A percentile compares a stretch with the other conserved stretches of the same genome.
Conservation (phyloP, 1,284 basidiomycete genomes). For the Melampsora larici-populina region DNA sequence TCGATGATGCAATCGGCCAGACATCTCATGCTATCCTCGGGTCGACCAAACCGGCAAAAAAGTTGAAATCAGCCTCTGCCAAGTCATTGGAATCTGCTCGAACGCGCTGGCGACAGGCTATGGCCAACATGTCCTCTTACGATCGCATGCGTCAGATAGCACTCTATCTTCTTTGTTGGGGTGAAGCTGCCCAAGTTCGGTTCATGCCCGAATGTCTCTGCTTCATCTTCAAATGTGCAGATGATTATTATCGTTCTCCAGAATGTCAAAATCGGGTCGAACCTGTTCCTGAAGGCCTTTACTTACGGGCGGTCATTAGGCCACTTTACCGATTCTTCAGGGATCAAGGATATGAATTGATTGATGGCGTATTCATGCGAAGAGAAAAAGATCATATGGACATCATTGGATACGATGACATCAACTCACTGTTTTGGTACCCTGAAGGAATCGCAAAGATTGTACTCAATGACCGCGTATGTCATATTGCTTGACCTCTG, state of each 20-base stretch:
- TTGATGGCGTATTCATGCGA: conserved; percentile 91
- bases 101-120: conserved; percentile 91
- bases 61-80: conserved; percentile 61
- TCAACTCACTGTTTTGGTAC: conserved; percentile 99
- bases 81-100: conserved; percentile 84
- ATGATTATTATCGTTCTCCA: conserved; percentile 98
- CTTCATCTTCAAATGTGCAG: conserved; percentile 99
- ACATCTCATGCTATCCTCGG: conserved; percentile 75
- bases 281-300: conserved; percentile 90
- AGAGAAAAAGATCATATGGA: conserved; percentile 83
- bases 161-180: conserved; percentile 93
- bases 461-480: conserved; percentile 77
- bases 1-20: conserved; percentile 93
- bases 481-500: conserved; percentile 42
- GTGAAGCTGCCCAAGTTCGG: conserved; percentile 96
- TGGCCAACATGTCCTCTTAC: conserved; percentile 98
- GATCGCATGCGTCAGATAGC: conserved; percentile 95
- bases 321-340: conserved; percentile 96
- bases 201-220: conserved; percentile 95
- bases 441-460: conserved; percentile 96
- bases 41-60: conserved; percentile 62
- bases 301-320: conserved; percentile 83
- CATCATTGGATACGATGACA: conserved; percentile 98
- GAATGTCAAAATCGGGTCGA: conserved; percentile 94
- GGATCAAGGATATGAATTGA: conserved; percentile 95